Conservation (phyloP, 108 stramenopile genomes). For the Schizochytrium sp. region DNA sequence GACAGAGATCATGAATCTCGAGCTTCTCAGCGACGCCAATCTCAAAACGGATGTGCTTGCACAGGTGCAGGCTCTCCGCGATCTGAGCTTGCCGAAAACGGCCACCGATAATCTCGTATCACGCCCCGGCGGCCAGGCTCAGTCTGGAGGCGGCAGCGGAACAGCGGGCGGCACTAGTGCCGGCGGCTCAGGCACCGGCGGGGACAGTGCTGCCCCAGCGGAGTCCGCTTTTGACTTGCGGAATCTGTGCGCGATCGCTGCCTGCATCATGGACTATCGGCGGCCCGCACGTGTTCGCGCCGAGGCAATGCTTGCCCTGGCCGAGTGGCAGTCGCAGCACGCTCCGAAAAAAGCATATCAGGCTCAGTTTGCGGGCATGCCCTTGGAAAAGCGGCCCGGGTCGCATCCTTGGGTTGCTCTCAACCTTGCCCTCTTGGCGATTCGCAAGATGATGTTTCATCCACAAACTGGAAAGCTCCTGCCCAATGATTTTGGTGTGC, state of each 20-base stretch:
- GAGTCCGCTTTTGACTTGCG: background rate
- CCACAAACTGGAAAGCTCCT: background rate
- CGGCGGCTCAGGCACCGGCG: background rate
- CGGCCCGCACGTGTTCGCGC: background rate
- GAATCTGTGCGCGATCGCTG: background rate
- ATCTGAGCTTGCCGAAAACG: background rate
- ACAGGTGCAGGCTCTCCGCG: background rate
- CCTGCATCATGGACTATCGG: background rate
- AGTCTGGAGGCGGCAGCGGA: background rate
- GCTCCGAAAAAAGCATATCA: background rate
- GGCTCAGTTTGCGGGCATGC: background rate
- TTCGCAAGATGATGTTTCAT: background rate
- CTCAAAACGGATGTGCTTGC: background rate
- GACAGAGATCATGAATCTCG: slow-evolving; percentile 10
- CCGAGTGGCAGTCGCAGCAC: background rate
- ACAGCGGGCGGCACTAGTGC: background rate
- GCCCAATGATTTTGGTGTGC: slow-evolving; percentile 7
- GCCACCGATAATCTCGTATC: background rate
- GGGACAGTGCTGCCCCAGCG: background rate
- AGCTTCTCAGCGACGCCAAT: background rate
- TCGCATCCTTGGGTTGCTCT: slow-evolving; percentile 9
- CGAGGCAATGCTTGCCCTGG: background rate
- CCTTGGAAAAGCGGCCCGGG: background rate
- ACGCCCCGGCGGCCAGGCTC: background rate
- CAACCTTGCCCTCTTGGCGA: background rate